These are phyloP conservation scores for Fusarium torulosum DNA, from an alignment of 2,329 filamentous ascomycete species.

Conservation along the genomic window DNA sequence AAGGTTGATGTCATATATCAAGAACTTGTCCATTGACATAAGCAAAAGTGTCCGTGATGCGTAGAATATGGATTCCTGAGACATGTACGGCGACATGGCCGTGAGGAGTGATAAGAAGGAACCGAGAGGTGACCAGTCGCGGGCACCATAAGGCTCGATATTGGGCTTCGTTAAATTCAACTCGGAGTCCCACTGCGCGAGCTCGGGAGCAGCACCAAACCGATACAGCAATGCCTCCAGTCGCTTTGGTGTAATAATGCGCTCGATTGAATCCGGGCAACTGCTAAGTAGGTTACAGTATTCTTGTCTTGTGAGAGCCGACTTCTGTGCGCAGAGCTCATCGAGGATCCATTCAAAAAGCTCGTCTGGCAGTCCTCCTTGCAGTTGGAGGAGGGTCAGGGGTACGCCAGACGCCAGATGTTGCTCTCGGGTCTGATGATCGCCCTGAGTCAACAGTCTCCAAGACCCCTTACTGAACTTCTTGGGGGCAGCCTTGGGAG, in stretches of 20 bases:
- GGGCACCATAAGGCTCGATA: slow-evolving; percentile 51
- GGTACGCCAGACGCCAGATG: slow-evolving; percentile 73
- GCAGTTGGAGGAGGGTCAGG: slow-evolving; percentile 59
- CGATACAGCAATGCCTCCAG: slow-evolving; percentile 67
- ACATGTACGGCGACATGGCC: slow-evolving; percentile 54
- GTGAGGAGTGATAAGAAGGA: slow-evolving; percentile 60
- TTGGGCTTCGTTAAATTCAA: slow-evolving; percentile 40
- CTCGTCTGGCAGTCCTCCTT: slow-evolving; percentile 67
- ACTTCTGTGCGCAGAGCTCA: slow-evolving; percentile 68
- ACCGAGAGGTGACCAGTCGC: slow-evolving; percentile 61
- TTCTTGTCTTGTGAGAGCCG: slow-evolving; percentile 67
- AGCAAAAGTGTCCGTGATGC: slow-evolving; percentile 64
- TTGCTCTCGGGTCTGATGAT: slow-evolving; percentile 62
- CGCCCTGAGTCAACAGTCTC: slow-evolving; percentile 62
- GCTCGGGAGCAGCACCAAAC: slow-evolving; percentile 67
- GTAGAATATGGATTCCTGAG: slow-evolving; percentile 53
- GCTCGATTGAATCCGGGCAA: slow-evolving; percentile 58
- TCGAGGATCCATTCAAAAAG: slow-evolving; percentile 75
- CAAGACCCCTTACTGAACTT: slow-evolving; percentile 57
- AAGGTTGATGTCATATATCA: slow-evolving; percentile 60
- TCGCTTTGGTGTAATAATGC: slow-evolving; percentile 59
- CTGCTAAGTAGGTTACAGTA: slow-evolving; percentile 69
- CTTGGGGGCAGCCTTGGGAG: slow-evolving; percentile 47
- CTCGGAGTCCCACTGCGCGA: slow-evolving; percentile 50
- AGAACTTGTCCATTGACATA: slow-evolving; percentile 66